Evolutionary conservation across 2,329 filamentous ascomycete species (phyloP), one percentile per base, ranked within the genome.

Genomic region (Elsinoe arachidis): DNA sequence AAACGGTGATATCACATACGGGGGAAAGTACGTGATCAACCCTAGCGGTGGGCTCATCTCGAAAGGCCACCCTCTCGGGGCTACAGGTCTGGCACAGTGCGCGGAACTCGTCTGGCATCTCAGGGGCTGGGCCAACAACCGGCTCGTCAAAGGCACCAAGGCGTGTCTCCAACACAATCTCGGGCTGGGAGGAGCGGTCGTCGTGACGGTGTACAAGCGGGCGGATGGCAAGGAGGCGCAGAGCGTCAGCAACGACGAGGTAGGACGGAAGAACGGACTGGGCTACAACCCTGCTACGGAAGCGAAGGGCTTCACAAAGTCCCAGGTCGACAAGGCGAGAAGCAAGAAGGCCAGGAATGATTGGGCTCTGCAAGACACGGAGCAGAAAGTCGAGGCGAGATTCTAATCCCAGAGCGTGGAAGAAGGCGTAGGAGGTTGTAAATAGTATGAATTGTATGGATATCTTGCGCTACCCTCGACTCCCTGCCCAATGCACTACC

Each of bases 41-140:
- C 92, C 92, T 1, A 95, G 89, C 0, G 93, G 92, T 43, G 93
- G 93, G 1, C 81, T 97, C 58, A 97, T 97, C 67, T 93, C 88
- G 61, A 97, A 97, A 77, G 93, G 92, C 39, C 92, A 97, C 71
- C 92, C 93, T 0, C 83, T 97, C 3, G 92, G 92, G 34, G 92
- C 92, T 0, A 95, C 90, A 0, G 92, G 93, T n/a, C 80, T 97
- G 55, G 93, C 92, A 11, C 92, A 97, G 75, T 96, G 91, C 69
- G 89, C 92, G 4, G 92, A 97, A 75, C 78, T 97, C 11, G 88
- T 95, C 26, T 97, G 92, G 92, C 92, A 97, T 68, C 78, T 97
- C 65, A 83, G 92, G 62, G 92, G 92, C 11, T 96, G 92, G 92
- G 92, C 92, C 17, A 96, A 93, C 73, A 96, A 96, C 77, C 81